Base-by-base conservation (phyloP, 2,329 filamentous ascomycete genomes). In the Leptographium galeiforme region DNA sequence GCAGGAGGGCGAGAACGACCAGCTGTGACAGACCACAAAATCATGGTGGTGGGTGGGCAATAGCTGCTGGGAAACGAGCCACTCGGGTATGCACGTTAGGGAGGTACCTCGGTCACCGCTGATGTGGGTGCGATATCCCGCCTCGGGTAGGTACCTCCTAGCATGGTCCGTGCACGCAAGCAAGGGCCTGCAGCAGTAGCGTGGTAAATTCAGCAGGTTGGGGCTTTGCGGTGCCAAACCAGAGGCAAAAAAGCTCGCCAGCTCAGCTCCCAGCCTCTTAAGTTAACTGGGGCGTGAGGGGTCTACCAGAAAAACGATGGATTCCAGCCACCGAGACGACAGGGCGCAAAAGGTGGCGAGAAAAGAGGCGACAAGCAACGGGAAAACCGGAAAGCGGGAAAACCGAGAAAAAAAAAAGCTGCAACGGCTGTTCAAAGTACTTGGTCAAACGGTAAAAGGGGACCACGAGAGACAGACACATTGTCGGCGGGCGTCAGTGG, bases 201-300 rank as follows among this genome's bases (percentile, higher is more conserved):
- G 46, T 38, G 46, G 33, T 36, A 48, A 48, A 48, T 48, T 48
- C 46, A 48, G 46, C 46, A 48, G 46, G 46, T 48, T 48, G 46
- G 46, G 32, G 39, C 14, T 25, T 25, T 16, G 8, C 8, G 18
- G n/a, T 16, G 33, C 7, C 36, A 46, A n/a, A 11, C 13, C 44
- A 13, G 16, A 12, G 44, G 44, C 44, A 16, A 46, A 16, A 14
- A 18, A 25, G 3, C 25, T 18, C 19, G 45, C 45, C 45, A 38
- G 18, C 34, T 48, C 46, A 48, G 46, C 33, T 25, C 33, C 46
- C 46, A 48, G 38, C 46, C 46, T 5, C 25, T 48, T n/a, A 33
- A 8, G 32, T 36, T 48, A 36, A 11, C 8, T 47, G 32, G 14
- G 16, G 14, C 30, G 7, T 16, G 30, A 13, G 30, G 30, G 11